phyloP scores from a whole-genome alignment of 164 flowering plant species.

The Malania oleifera region DNA sequence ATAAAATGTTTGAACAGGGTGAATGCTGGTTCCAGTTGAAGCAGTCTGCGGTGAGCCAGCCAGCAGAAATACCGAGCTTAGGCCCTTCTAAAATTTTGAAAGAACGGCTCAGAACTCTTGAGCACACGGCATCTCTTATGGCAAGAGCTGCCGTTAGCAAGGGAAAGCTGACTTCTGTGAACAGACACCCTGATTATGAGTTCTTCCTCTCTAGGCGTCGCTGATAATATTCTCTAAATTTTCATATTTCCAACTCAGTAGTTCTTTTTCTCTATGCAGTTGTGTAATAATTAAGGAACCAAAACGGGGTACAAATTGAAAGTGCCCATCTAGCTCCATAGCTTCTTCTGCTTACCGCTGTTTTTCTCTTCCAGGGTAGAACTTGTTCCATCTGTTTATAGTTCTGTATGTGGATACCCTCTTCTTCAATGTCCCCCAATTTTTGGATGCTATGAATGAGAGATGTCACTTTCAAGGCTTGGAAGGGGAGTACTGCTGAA shows the following conservation, averaged over 20 bases:
- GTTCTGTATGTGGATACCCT: too few relatives aligned
- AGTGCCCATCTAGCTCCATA: too few relatives aligned
- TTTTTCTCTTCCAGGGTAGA: too few relatives aligned
- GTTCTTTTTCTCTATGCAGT: too few relatives aligned
- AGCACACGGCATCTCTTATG: constrained; percentile 51
- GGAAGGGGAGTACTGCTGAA: too few relatives aligned
- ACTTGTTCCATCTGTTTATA: too few relatives aligned
- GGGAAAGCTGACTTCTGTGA: constrained; percentile 28
- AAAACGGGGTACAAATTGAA: too few relatives aligned
- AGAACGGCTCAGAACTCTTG: constrained; percentile 50
- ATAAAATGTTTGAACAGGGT: constrained; percentile 31
- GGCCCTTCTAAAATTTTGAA: constrained; percentile 31
- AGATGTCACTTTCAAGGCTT: too few relatives aligned
- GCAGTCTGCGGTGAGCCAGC: constrained; percentile 10
- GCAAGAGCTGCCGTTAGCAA: constrained; percentile 47
- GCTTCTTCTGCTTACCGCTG: too few relatives aligned
- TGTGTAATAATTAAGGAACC: too few relatives aligned
- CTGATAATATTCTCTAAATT: background rate
- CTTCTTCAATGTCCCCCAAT: too few relatives aligned
- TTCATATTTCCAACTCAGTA: background rate
- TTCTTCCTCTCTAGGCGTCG: constrained; percentile 57
- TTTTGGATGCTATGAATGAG: too few relatives aligned
- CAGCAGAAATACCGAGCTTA: constrained; percentile 6
- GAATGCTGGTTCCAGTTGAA: constrained; percentile 65
- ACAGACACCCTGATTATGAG: constrained; percentile 62